Evolutionary conservation across 768 basidiomycete genomes (phyloP).

Genomic region (Tulasnella calospora): DNA sequence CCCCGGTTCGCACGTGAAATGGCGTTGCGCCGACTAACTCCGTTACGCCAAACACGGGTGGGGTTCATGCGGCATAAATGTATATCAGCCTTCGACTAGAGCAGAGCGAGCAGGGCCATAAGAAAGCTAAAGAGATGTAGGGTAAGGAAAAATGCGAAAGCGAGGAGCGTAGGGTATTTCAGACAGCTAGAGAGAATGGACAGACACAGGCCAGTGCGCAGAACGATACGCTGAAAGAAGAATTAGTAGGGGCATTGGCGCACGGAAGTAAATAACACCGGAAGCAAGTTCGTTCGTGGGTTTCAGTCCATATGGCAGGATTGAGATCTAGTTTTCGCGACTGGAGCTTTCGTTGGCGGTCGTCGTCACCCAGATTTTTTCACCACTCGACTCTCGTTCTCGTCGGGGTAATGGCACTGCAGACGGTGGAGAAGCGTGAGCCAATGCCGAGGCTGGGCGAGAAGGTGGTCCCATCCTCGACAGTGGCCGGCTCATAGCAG

Average conservation of each 20-base stretch:
- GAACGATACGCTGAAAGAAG: background rate
- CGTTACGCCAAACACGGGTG: background rate
- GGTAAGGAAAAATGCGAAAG: background rate
- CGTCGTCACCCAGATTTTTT: conserved; percentile 16
- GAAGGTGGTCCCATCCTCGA: conserved; percentile 20
- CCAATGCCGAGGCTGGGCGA: conserved; percentile 17
- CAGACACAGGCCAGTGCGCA: conserved; percentile 13
- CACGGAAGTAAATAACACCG: background rate
- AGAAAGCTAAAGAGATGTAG: conserved; percentile 8
- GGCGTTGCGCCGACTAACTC: background rate
- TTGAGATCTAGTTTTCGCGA: conserved; percentile 1
- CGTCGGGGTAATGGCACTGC: conserved; percentile 17
- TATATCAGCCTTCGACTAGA: conserved; percentile 7
- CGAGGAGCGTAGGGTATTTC: background rate
- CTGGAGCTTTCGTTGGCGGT: conserved; percentile 6
- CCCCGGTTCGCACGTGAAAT: conserved; percentile 10
- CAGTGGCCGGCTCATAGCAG: conserved; percentile 1
- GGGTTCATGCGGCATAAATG: background rate
- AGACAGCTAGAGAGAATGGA: background rate
- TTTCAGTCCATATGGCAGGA: background rate
- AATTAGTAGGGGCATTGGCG: background rate
- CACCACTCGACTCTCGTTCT: conserved; percentile 4
- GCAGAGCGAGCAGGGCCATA: background rate
- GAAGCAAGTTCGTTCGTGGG: background rate
- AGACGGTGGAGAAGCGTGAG: background rate